Base-by-base conservation (phyloP, 306 rosid species). In the Lathyrus aphaca region DNA sequence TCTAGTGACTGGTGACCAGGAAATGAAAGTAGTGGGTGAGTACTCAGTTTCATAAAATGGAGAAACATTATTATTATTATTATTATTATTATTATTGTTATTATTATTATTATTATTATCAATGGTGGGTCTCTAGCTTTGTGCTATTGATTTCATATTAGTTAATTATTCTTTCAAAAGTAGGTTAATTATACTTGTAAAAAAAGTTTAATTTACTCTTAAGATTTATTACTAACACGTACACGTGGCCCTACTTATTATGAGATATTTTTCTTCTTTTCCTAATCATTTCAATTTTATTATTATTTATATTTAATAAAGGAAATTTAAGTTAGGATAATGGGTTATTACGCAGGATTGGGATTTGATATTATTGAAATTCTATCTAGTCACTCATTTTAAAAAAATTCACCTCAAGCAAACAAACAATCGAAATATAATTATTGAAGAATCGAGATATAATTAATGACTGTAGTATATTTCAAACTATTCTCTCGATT, bases 121-220 rank as follows among this genome's bases (percentile, higher is more conserved):
- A n/a, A 7, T 69, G 87, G 89, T 86, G 88, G 94, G 91, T 84
- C 80, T 76, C 59, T 38, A 3, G 64, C 6, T 13, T 12, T 75
- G 64, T 32, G 5, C 67, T 66, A 14, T 64, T 78, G 16, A 78
- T 64, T 80, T 75, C 76, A 66, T 2, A 35, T 35, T 35, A 35
- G 1, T 27, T 29, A 66, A 21, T 10, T 84, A 60, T 11, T 56
- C 18, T 66, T 53, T 79, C 72, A 78, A 80, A 82, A 54, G 80
- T 73, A 68, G 75, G 86, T 80, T 73, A 66, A 53, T 61, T 6
- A 6, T 42, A 21, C 67, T 76, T 42, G 53, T 66, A 58, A 77
- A 79, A 45, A 56, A 66, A 14, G 69, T 70, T 74, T 57, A 14
- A 66, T 78, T 74, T 70, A 82, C 86, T 74, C 82, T 73, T 71